Conservation (phyloP, 495 filamentous ascomycete genomes). For the Aspergillus ostianus region DNA sequence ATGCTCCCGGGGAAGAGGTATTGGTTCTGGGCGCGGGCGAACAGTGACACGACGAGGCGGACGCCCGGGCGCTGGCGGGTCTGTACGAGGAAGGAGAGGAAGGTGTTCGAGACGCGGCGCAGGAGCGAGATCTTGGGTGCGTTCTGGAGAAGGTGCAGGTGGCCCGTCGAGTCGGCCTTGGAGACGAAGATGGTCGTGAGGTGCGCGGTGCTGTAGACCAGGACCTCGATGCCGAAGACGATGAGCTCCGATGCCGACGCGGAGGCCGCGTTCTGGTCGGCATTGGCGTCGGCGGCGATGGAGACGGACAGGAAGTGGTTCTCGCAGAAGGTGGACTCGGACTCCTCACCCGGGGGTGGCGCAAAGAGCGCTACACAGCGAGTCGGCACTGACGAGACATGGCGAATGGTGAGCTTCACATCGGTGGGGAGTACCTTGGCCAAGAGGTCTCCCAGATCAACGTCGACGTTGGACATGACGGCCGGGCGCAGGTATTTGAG, state of each 20-base stretch:
- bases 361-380: constrained; percentile 71
- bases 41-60: constrained; percentile 80
- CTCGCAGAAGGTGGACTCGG: constrained; percentile 79
- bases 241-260: constrained; percentile 40
- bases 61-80: constrained; percentile 64
- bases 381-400: constrained; percentile 82
- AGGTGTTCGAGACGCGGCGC: constrained; percentile 66
- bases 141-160: constrained; percentile 63
- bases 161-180: constrained; percentile 96
- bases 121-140: constrained; percentile 68
- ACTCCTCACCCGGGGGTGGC: constrained; percentile 65
- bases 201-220: constrained; percentile 68
- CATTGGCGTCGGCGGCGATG: constrained; percentile 44
- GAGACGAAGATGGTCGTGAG: constrained; percentile 89
- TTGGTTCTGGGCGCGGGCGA: constrained; percentile 87
- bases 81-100: constrained; percentile 71
- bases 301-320: constrained; percentile 82
- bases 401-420: constrained; percentile 71
- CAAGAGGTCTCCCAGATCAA: constrained; percentile 51
- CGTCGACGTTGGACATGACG: constrained; percentile 31
- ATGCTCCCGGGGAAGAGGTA: constrained; percentile 93
- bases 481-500: constrained; percentile 9
- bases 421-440: constrained; percentile 69
- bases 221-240: constrained; percentile 65
- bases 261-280: constrained; percentile 23